Evolutionary conservation across 2,329 filamentous ascomycete genomes (phyloP), one percentile per base, ranked within the genome.

Genomic region (Verticillium zaregamsianum): DNA sequence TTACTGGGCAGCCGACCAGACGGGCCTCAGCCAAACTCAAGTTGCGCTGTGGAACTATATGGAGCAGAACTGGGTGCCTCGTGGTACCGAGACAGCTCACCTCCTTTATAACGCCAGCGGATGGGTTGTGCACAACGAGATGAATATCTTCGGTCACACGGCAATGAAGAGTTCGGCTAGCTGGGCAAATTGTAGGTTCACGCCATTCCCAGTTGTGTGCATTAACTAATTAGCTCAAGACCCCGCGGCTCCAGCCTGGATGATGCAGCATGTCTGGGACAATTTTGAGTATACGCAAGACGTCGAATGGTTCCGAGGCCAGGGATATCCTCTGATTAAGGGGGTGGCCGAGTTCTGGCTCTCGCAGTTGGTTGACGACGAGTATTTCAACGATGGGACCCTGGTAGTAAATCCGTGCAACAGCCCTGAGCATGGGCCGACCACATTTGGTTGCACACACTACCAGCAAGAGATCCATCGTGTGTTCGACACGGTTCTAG

Each of bases 251-350:
- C 78, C 80, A 1, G 82, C 82, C 1, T 88, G 85, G 85, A 80
- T 86, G 74, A 85, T 85, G 77, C 81, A 84, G 62, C 83, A 87
- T 64, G 80, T 87, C 2, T 82, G 78, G 71, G 83, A 87, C 62
- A 78, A 82, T 66, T 87, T 79, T 68, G 79, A 81, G 37, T 87
- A 86, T 66, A 80, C 77, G 2, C 77, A 74, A 31, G 76, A 86
- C 64, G 54, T 66, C 0, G 67, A 70, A 1, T 86, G 82, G 82
- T 74, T 83, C 67, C 28, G 72, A 63, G 14, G 76, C 5, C 72
- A 73, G 7, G 84, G 81, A 0, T 87, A 85, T 60, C 82, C 80
- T 1, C 72, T 86, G 1, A 68, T 86, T 28, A 85, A 83, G 64
- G 80, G 79, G 2, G 55, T 83, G 2, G 78, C 82, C 0, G 66